Base-by-base conservation (phyloP, 805 yeast species). In the Ogataea parapolymorpha region DNA sequence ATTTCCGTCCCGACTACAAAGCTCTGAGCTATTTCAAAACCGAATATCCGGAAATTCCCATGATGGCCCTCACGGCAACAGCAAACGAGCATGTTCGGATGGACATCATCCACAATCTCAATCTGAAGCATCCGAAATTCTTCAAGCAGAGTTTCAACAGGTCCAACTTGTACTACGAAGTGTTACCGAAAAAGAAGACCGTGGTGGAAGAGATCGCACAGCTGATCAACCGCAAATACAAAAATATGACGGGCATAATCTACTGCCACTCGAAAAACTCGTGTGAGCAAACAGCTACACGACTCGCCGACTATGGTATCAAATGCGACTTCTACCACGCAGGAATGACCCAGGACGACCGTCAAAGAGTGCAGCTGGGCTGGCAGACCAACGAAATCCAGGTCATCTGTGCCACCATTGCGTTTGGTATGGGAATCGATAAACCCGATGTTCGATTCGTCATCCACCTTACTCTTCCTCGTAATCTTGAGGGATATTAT, bases 351-450 rank as follows among this genome's bases (percentile, higher is more conserved):
- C 72, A 90, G 0, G 85, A 84, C 11, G 88, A 82, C 23, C 71
- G 98, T 44, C 65, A 76, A 15, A 49, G 61, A 3, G 79, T 88
- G n/a, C 99, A 93, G 62, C 67, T 67, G 16, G 68, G 65, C 24
- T 93, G 99, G 99, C 99, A 93, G 61, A 58, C 65, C 2, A 82
- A 84, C 41, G 59, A 63, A 15, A 65, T 82, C 16, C 83, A 82
- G 56, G 83, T 90, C 1, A 89, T 93, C 11, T 91, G 97, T 67
- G 99, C 99, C 0, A 93, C 99, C 0, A 85, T 93, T 54, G 99
- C 99, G 0, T 93, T 93, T 71, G 99, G 99, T 20, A 93, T 93
- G 99, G 99, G 99, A 35, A 91, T 93, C 42, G 99, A 93, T 65
- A 93, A 93, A 61, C 85, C 96, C 0, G 95, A 93, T 63, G 99